Evolutionary conservation across 78 protist species (phyloP).

Genomic region (Isochrysis galbana): DNA sequence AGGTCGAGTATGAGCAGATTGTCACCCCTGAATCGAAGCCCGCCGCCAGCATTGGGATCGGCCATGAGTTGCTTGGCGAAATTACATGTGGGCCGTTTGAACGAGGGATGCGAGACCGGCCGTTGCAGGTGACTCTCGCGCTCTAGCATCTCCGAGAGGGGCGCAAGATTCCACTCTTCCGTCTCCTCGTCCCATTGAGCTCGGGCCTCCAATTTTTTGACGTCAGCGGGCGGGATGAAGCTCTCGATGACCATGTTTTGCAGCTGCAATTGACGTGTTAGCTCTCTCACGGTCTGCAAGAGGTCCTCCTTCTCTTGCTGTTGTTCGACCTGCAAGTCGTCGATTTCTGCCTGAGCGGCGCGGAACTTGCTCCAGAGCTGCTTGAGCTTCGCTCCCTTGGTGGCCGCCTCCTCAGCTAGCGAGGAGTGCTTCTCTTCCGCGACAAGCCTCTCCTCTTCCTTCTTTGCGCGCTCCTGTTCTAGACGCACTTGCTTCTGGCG

Average conservation of each 20-base stretch:
- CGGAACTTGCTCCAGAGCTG: slow-evolving; percentile 42
- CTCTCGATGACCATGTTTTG: background rate
- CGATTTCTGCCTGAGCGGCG: slow-evolving; percentile 44
- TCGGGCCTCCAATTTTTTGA: slow-evolving; percentile 22
- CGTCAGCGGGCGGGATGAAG: slow-evolving; percentile 48
- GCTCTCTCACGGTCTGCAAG: slow-evolving; percentile 62
- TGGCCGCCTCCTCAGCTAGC: slow-evolving; percentile 36
- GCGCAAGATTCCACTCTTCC: slow-evolving; percentile 33
- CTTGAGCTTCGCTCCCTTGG: slow-evolving; percentile 51
- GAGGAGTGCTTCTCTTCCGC: background rate
- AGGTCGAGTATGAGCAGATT: too few relatives aligned
- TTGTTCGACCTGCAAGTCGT: slow-evolving; percentile 53
- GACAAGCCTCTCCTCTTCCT: background rate
- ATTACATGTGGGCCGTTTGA: too few relatives aligned
- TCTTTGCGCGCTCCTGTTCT: background rate
- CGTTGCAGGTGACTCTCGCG: too few relatives aligned
- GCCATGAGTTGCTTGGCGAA: too few relatives aligned
- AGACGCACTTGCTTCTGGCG: background rate
- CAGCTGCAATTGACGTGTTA: slow-evolving; percentile 40
- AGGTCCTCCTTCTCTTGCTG: slow-evolving; percentile 54
- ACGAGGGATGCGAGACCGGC: too few relatives aligned
- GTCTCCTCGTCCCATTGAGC: slow-evolving; percentile 29
- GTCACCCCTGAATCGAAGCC: too few relatives aligned
- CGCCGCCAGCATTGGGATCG: too few relatives aligned
- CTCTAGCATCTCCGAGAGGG: too few relatives aligned